These are phyloP conservation scores for Lactarius indigo DNA, from an alignment of 768 basidiomycete species.

Conservation along the genomic window DNA sequence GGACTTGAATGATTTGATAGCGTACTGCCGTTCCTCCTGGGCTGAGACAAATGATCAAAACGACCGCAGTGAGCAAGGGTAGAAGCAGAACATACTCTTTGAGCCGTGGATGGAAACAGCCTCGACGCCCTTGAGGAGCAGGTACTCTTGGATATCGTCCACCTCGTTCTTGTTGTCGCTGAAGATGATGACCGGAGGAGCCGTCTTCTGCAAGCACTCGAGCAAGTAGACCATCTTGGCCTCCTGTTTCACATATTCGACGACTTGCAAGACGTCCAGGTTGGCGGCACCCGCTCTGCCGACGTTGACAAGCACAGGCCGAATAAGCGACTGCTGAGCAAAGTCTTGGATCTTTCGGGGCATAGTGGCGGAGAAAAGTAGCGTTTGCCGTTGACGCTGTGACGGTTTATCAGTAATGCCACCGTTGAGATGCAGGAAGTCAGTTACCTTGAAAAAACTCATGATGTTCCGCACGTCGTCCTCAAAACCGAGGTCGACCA, in stretches of 20 bases:
- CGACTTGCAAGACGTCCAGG: constrained; percentile 91
- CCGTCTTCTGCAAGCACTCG: constrained; percentile 97
- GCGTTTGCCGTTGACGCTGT: constrained; percentile 92
- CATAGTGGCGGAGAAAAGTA: constrained; percentile 99
- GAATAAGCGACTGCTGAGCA: constrained; percentile 92
- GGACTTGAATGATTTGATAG: constrained; percentile 96
- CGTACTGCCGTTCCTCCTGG: constrained; percentile 98
- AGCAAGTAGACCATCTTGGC: constrained; percentile 99
- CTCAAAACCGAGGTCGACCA: constrained; percentile 99
- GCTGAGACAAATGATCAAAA: constrained; percentile 42
- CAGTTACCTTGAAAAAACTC: constrained; percentile 89
- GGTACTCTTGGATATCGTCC: constrained; percentile 99
- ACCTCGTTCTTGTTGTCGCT: constrained; percentile 99
- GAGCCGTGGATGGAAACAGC: constrained; percentile 99
- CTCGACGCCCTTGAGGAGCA: constrained; percentile 94
- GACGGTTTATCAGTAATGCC: neutral
- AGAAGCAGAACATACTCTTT: constrained; percentile 60
- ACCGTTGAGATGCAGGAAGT: neutral
- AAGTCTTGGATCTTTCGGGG: constrained; percentile 99
- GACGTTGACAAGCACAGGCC: constrained; percentile 93
- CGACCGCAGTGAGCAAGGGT: neutral
- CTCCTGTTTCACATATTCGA: constrained; percentile 99
- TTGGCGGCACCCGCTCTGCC: constrained; percentile 98
- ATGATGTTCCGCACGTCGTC: constrained; percentile 98
- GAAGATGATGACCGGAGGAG: constrained; percentile 96